Evolutionary conservation across 1,284 basidiomycete genomes (phyloP), one percentile per base, ranked within the genome.

Genomic region (Phylloboletellus chloephorus): DNA sequence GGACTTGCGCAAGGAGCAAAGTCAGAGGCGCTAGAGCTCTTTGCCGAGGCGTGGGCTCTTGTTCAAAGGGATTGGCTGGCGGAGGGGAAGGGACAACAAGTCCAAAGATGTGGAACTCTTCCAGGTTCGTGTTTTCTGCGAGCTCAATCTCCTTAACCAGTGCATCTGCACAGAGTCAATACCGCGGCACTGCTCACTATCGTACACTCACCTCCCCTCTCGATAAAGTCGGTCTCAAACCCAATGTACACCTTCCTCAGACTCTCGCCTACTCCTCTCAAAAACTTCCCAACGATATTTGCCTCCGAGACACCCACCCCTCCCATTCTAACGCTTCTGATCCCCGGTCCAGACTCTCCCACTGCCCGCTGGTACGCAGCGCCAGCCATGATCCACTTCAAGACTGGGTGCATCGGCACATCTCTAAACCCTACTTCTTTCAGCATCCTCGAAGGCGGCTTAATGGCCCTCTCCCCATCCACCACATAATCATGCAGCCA

Each of bases 101-200:
- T 5, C 58, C 62, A 43, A 65, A 60, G 24, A 60, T 48, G 39
- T 64, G 61, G 23, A 61, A 45, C 40, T 61, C 61, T 37, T 50
- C 53, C 16, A 60, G 45, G 30, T 40, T 47, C 11, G 35, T 48
- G 32, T 63, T 60, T 13, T 47, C 39, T 0, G 50, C 37, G 11
- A 60, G 60, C 12, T 50, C 44, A 26, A 64, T 49, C 22, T 60
- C 57, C 19, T 34, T 52, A 29, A 63, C 55, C 23, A 64, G 32
- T 5, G 33, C 37, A 39, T 56, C 62, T 60, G 35, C 15, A 33
- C 17, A 26, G 26, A 54, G 48, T 45, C 13, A 21, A 15, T 19
- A 2, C 1, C 7, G 25, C 6, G 12, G 26, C 12, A 16, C 2
- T 5, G 8, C 13, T 25, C n/a, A 13, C 10, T 17, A 5, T 25